Evolutionary conservation across 139 green algal genomes (phyloP).

Genomic region (Astrephomene gubernaculifera): DNA sequence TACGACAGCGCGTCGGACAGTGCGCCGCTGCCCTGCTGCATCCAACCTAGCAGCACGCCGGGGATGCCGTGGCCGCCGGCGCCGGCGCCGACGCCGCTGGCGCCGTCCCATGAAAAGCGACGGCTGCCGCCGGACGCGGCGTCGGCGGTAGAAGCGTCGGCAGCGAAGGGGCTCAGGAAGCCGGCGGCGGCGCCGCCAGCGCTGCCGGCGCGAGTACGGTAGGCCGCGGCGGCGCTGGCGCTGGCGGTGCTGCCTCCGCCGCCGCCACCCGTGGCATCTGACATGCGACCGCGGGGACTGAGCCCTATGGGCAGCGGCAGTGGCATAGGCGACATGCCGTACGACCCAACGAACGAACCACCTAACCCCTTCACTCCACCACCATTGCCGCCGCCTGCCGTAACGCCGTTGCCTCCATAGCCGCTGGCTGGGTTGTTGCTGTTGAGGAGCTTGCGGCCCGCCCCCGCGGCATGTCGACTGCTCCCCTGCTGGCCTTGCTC

Average conservation of each 20-base stretch:
- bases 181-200: neutral
- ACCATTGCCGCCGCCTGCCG: too few species aligned
- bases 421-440: neutral
- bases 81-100: neutral
- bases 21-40: conserved; percentile 3
- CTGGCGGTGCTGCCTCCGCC: neutral
- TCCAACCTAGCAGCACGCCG: conserved; percentile 5
- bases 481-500: too few species aligned
- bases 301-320: neutral
- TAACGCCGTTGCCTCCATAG: neutral
- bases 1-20: neutral
- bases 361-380: too few species aligned
- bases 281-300: too few species aligned
- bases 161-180: conserved; percentile 16
- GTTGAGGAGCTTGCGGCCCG: neutral
- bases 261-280: too few species aligned
- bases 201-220: neutral
- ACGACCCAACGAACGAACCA: too few species aligned
- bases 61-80: neutral
- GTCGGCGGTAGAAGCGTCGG: neutral
- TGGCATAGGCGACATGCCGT: neutral
- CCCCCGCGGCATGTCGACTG: too few species aligned
- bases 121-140: neutral
- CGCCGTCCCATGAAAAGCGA: neutral
- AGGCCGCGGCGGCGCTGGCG: neutral